These are phyloP conservation scores for Strobilomyces dryophilus DNA, from an alignment of 768 basidiomycete species.

Conservation along the genomic window DNA sequence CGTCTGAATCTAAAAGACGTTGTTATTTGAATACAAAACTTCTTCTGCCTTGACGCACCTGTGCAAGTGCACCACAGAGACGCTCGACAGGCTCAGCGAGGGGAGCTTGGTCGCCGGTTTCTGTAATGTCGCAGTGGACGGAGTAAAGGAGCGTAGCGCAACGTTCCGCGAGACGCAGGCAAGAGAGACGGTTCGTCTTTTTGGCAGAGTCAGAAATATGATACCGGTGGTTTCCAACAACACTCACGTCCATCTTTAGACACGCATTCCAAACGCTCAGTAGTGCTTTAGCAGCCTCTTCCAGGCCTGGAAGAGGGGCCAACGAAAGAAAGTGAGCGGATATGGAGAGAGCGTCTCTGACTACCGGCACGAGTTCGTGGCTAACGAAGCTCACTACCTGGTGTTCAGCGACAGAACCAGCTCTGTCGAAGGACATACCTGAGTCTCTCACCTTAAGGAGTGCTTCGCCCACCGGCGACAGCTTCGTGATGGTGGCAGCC, in stretches of 20 bases:
- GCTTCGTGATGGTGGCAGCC: conserved; percentile 8
- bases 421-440: conserved; percentile 2
- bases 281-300: conserved; percentile 47
- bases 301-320: conserved; percentile 54
- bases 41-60: conserved; percentile 29
- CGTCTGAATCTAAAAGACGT: conserved; percentile 36
- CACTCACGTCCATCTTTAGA: conserved; percentile 54
- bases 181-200: conserved; percentile 65
- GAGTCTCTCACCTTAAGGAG: conserved; percentile 22
- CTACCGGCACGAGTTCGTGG: conserved; percentile 30
- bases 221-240: not conserved
- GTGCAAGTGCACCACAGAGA: conserved; percentile 37
- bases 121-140: conserved; percentile 55
- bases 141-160: conserved; percentile 67
- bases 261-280: conserved; percentile 64
- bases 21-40: not conserved
- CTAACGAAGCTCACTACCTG: conserved; percentile 30
- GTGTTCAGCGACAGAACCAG: conserved; percentile 1
- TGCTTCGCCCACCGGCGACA: conserved; percentile 24
- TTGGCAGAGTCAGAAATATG: not conserved
- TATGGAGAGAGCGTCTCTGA: conserved; percentile 35
- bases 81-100: conserved; percentile 44
- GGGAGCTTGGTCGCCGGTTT: conserved; percentile 51
- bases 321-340: conserved; percentile 39
- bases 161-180: conserved; percentile 67